Evolutionary conservation across 169 alveolate species (phyloP), one percentile per base, ranked within the genome.

Genomic region (Plasmodium falciparum): DNA sequence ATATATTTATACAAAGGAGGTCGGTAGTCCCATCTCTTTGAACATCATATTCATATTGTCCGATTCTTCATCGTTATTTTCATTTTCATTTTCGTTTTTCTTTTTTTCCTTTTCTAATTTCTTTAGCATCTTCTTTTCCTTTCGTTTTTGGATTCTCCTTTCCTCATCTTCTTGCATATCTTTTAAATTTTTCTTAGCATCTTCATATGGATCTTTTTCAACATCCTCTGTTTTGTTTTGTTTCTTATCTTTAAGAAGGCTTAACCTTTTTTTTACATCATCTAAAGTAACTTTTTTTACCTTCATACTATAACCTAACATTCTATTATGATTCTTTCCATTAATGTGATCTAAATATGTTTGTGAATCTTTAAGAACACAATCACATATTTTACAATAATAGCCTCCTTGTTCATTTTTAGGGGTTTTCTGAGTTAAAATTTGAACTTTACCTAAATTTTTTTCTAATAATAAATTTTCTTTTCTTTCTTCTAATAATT

Each of bases 251-350:
- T 94, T 86, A 89, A 95, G 72, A 45, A 66, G 73, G 49, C 61
- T 70, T 67, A 95, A 89, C 74, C 95, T 96, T 17, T 93, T 97
- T 58, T 95, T 95, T 1, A 97, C 98, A 29, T 94, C 88, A 12
- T 91, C 95, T n/a, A 93, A 91, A 2, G 95, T 93, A 13, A 96
- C 98, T 71, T 93, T 93, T 93, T 97, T 98, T 20, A 97, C 99
- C 22, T 97, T 92, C 99, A 97, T 97, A 67, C 97, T 97, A 98
- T 96, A 96, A 2, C 99, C 99, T 13, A 97, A 90, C 88, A 96
- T 93, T n/a, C 98, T 69, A 80, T 97, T 96, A 76, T 97, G 99
- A 70, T 95, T 95, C 65, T 96, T 95, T 0, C 99, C 99, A 92
- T 97, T 97, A 20, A 97, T 93, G 83, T 97, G 99, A 78, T 97